Evolutionary conservation across 2,329 filamentous ascomycete species (phyloP).

Genomic region (Aspergillus pseudoglaucus): DNA sequence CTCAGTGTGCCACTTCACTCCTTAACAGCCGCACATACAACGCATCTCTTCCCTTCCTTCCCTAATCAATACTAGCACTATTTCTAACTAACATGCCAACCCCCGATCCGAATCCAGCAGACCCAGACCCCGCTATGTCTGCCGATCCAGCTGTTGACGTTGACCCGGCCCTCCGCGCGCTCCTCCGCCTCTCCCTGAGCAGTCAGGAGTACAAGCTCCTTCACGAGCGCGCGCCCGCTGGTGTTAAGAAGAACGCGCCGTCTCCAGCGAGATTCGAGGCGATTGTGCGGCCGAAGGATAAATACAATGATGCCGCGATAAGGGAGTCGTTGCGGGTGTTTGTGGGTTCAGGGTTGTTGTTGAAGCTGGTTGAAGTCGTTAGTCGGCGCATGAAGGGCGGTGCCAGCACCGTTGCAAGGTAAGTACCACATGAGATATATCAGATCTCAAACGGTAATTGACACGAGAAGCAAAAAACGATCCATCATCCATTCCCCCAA

Average conservation of each 20-base stretch:
- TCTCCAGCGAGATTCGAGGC: conserved; percentile 47
- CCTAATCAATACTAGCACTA: neutral
- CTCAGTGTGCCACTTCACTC: neutral
- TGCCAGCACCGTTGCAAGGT: conserved; percentile 11
- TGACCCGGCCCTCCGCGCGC: conserved; percentile 75
- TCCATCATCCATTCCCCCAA: conserved; percentile 54
- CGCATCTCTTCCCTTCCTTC: neutral
- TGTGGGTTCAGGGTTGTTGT: conserved; percentile 53
- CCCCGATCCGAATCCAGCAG: neutral
- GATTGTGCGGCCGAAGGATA: conserved; percentile 49
- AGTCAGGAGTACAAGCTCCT: conserved; percentile 79
- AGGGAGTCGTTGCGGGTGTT: conserved; percentile 67
- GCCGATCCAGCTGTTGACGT: conserved; percentile 16
- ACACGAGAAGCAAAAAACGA: conserved; percentile 29
- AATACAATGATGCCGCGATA: conserved; percentile 64
- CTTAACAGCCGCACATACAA: neutral
- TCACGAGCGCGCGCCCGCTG: conserved; percentile 62
- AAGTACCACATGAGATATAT: neutral
- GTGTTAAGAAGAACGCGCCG: conserved; percentile 50
- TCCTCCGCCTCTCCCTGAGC: conserved; percentile 75
- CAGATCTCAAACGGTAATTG: neutral
- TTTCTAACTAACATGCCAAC: neutral
- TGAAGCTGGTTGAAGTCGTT: conserved; percentile 58
- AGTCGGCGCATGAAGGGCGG: conserved; percentile 19
- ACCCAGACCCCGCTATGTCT: conserved; percentile 9